A percentile compares a stretch with the other conserved stretches of the same genome.
Conservation (phyloP, 2,329 filamentous ascomycete genomes). For the Aspergillus ochraceus region DNA sequence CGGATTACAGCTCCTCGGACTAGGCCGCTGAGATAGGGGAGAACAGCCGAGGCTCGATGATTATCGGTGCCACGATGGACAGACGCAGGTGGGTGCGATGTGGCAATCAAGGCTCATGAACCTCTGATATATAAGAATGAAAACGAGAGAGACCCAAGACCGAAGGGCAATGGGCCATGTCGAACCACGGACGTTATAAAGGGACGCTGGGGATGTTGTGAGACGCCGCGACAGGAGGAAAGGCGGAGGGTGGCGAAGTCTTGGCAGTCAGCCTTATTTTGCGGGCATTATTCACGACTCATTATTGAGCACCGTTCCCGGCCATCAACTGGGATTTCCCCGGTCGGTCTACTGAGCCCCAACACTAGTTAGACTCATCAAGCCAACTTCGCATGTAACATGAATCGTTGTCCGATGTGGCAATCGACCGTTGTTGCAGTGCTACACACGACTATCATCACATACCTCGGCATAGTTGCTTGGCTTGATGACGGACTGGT, state of each 20-base stretch:
- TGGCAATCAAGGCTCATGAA: neutral
- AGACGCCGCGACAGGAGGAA: neutral
- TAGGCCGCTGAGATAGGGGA: neutral
- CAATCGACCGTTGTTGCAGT: too few relatives aligned
- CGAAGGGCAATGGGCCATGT: neutral
- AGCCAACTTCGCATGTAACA: too few relatives aligned
- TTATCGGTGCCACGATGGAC: neutral
- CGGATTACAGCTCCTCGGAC: neutral
- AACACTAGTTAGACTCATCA: neutral
- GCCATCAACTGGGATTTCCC: neutral
- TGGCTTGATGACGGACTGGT: neutral
- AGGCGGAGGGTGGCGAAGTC: neutral
- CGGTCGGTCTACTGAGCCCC: neutral
- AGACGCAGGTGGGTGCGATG: neutral
- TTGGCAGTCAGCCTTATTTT: neutral
- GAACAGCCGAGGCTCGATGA: slow-evolving; percentile 1
- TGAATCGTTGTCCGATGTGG: too few relatives aligned
- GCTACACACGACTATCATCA: neutral
- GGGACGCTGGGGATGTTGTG: neutral
- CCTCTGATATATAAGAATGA: neutral
- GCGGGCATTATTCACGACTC: neutral
- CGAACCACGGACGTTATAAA: neutral
- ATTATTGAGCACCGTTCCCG: neutral
- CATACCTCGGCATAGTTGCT: neutral
- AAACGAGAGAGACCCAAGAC: neutral